Base-by-base conservation (phyloP, 768 basidiomycete species). In the Leccinum imitatum region DNA sequence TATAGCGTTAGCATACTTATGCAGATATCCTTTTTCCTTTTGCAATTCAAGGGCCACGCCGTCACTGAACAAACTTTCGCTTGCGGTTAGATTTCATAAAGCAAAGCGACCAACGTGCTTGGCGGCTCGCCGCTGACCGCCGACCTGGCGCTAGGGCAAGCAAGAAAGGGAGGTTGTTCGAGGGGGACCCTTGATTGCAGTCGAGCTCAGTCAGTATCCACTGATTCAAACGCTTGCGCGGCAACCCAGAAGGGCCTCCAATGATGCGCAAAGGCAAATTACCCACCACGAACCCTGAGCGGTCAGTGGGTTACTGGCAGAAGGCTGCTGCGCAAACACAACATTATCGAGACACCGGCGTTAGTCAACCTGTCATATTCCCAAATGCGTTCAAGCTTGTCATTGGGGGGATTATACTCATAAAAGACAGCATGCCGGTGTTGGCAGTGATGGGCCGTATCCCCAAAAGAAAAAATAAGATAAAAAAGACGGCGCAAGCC, bases 171-270 rank as follows among this genome's bases (percentile, higher is more conserved):
- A 33, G 23, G 51, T 41, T 23, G 50, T 5, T 21, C 31, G 51
- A 56, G 31, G 39, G 60, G 60, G 48, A 63, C 61, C 63, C 61
- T 57, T 25, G 62, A 71, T 71, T 59, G 57, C 59, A 59, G 64
- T 57, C 54, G 53, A 51, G 55, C 27, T 52, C 37, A 57, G 53
- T 31, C n/a, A n/a, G n/a, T n/a, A n/a, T n/a, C n/a, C n/a, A 30
- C 14, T n/a, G 35, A 17, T 53, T 41, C 13, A 51, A 52, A 58
- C 59, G 57, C 56, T 19, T 44, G n/a, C 41, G 41, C 17, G 39
- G 39, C 6, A 39, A 44, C 4, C 41, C 41, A n/a, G 41, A 44
- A 44, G 41, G 41, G 0, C n/a, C n/a, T 44, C n/a, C 9, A 19
- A 44, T 15, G 23, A 48, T 48, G 13, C 23, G 14, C 47, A n/a